Base-by-base conservation (phyloP, 202 grass and related monocot species). In the Brachypodium distachyon region DNA sequence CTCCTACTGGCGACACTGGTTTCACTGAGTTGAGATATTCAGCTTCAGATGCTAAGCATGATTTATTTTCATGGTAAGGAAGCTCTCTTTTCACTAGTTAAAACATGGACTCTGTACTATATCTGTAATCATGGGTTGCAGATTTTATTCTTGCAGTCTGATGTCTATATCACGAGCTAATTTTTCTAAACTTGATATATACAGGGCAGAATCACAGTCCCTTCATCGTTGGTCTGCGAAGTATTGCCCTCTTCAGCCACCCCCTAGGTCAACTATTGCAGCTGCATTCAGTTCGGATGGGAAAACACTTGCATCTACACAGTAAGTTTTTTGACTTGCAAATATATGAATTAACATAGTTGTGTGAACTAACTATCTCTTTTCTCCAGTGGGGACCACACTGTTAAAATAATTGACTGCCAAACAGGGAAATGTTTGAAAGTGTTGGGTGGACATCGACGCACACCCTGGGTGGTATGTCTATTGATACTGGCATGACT, bases 381-480 rank as follows among this genome's bases (percentile, higher is more conserved):
- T 51, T 70, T 56, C 46, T 52, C 60, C 84, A 99, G 96, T 82
- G 96, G 96, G 39, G 96, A 99, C 48, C 96, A 99, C 77, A 99
- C 96, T 38, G 96, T 99, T 40, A 99, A 99, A 89, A 92, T 99
- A 87, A 92, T 99, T 69, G 89, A 99, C 81, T 92, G 92, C 76
- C 89, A 87, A 85, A 99, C 79, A 53, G 92, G 96, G 61, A 96
- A 93, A 66, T 96, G 96, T 86, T 77, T 96, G 80, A 99, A 96
- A 82, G 87, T 90, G 85, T 79, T 99, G 81, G 88, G 87, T 47
- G 96, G 96, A 50, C 96, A 99, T 87, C 85, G 92, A 54, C 89
- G 96, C 60, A 99, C 96, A 51, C 96, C 96, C 74, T 99, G 96
- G 96, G 96, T 99, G 92, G 96, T 99, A 99, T 52, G 91, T 85